Conservation (phyloP, 768 basidiomycete species). For the Chalciporus chontae region DNA sequence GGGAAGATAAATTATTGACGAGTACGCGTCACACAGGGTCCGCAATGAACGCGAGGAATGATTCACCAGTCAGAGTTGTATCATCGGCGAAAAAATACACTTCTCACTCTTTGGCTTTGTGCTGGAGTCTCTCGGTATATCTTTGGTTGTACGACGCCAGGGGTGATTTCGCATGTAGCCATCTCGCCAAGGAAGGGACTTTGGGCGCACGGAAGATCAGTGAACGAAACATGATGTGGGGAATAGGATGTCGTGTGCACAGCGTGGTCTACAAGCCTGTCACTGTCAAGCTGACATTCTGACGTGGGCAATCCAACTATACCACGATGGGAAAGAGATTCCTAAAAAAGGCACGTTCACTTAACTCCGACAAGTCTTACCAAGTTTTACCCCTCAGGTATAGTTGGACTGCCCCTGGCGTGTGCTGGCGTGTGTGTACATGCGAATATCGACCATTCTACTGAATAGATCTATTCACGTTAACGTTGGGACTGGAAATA, state of each 20-base stretch:
- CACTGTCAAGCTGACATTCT: too few relatives aligned
- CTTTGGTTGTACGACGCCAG: conserved; percentile 38
- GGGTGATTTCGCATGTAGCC: conserved; percentile 11
- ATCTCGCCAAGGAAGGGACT: conserved; percentile 4
- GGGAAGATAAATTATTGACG: background rate
- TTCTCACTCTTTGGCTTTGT: conserved; percentile 62
- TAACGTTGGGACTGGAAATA: too few relatives aligned
- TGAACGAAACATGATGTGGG: conserved; percentile 1
- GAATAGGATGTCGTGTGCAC: background rate
- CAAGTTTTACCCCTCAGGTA: too few relatives aligned
- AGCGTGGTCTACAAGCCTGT: too few relatives aligned
- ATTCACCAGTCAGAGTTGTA: conserved; percentile 15
- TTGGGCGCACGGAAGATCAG: conserved; percentile 1
- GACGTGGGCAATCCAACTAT: too few relatives aligned
- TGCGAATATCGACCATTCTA: too few relatives aligned
- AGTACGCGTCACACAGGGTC: background rate
- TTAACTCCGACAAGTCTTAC: too few relatives aligned
- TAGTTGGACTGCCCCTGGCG: too few relatives aligned
- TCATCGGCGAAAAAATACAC: conserved; percentile 9
- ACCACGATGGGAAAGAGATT: too few relatives aligned
- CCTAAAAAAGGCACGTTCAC: too few relatives aligned
- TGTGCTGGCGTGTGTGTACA: too few relatives aligned
- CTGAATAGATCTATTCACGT: too few relatives aligned
- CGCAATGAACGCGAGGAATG: conserved; percentile 12
- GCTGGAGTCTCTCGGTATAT: conserved; percentile 68